Conservation (phyloP, 495 filamentous ascomycete species). For the Penicillium desertorum region DNA sequence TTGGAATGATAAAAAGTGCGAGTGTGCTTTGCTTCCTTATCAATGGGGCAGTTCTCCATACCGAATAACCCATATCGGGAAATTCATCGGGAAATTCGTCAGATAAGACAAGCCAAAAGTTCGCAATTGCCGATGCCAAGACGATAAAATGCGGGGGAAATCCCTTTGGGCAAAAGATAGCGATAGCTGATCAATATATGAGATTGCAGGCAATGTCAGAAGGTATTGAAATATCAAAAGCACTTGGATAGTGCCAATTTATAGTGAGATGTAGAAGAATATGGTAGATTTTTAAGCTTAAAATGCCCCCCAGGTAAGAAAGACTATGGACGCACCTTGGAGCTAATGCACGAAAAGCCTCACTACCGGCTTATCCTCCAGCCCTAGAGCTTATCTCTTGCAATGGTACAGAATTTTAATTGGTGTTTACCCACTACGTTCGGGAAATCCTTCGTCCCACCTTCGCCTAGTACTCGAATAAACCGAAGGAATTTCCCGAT, state of each 20-base stretch:
- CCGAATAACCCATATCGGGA: constrained; percentile 8
- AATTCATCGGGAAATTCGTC: constrained; percentile 14
- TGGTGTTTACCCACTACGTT: neutral
- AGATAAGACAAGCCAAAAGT: neutral
- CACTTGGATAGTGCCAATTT: neutral
- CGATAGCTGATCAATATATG: neutral
- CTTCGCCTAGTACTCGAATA: constrained; percentile 12
- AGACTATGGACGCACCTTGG: neutral
- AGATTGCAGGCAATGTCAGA: neutral
- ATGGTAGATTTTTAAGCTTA: constrained; percentile 3
- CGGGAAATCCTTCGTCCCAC: constrained; percentile 7
- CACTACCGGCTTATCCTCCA: neutral
- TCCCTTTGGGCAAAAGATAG: neutral
- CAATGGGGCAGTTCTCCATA: neutral
- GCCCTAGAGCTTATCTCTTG: constrained; percentile 8
- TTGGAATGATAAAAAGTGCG: neutral
- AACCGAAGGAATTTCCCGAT: constrained; percentile 17
- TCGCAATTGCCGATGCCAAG: constrained; percentile 19
- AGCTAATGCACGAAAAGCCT: neutral
- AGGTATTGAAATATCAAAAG: neutral
- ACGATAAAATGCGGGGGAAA: constrained; percentile 20
- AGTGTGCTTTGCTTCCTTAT: constrained; percentile 7
- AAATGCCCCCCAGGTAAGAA: neutral
- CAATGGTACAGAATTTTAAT: neutral
- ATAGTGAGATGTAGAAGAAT: neutral